These are phyloP conservation scores for Monilinia polystroma DNA, from an alignment of 2,329 filamentous ascomycete species.

Conservation along the genomic window DNA sequence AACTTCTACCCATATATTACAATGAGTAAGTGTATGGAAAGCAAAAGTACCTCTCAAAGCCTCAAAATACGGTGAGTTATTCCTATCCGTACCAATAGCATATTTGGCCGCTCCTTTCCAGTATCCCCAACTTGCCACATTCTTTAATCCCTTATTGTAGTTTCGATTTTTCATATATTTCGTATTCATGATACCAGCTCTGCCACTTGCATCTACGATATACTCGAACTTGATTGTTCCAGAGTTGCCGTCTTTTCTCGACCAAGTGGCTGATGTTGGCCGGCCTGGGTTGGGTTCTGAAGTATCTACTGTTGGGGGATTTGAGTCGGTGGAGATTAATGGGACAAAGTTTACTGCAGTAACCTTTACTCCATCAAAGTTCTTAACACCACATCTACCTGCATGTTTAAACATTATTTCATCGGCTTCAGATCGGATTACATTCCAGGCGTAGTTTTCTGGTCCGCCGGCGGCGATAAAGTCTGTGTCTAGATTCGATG, in stretches of 20 bases:
- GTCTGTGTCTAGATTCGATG: no score
- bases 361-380: slow-evolving; percentile 45
- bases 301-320: not conserved
- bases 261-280: slow-evolving; percentile 43
- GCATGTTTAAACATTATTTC: slow-evolving; percentile 48
- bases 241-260: slow-evolving; percentile 39
- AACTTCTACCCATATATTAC: not conserved
- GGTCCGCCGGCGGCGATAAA: no score
- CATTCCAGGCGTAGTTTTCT: no score
- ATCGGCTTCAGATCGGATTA: slow-evolving; percentile 47
- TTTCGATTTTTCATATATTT: slow-evolving; percentile 51
- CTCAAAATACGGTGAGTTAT: slow-evolving; percentile 47
- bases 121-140: slow-evolving; percentile 51
- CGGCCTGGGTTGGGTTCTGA: slow-evolving; percentile 33
- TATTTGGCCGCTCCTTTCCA: slow-evolving; percentile 44
- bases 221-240: slow-evolving; percentile 49
- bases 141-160: slow-evolving; percentile 50
- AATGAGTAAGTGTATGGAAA: slow-evolving; percentile 26
- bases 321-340: not conserved
- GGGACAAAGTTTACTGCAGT: slow-evolving; percentile 40
- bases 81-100: slow-evolving; percentile 41
- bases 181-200: slow-evolving; percentile 47
- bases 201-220: slow-evolving; percentile 50
- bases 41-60: slow-evolving; percentile 38
- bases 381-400: slow-evolving; percentile 41